These are phyloP conservation scores for Oropetium thomaeum DNA, from an alignment of 176 grass and related monocot genomes.

Conservation along the genomic window DNA sequence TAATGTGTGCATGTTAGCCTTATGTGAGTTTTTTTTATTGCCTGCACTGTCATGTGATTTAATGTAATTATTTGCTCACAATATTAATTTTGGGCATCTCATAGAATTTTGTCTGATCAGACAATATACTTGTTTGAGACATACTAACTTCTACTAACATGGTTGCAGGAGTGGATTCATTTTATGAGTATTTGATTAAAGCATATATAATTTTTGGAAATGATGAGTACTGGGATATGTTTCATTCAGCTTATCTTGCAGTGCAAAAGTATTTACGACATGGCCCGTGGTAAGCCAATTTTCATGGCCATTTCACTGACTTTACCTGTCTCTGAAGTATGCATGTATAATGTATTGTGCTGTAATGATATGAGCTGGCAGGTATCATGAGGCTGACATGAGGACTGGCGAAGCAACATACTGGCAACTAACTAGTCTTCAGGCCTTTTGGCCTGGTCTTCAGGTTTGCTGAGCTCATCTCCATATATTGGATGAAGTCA, in stretches of 20 bases:
- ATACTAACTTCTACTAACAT: constrained; percentile 22
- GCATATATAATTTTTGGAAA: constrained; percentile 93
- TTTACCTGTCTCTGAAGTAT: neutral
- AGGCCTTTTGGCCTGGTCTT: constrained; percentile 99
- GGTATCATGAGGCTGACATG: constrained; percentile 99
- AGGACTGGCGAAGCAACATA: constrained; percentile 91
- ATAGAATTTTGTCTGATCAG: constrained; percentile 1
- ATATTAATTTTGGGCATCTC: neutral
- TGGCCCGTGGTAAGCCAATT: constrained; percentile 67
- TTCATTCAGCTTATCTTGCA: constrained; percentile 87
- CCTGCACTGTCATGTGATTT: neutral
- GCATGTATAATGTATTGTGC: constrained; percentile 23
- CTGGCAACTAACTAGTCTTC: constrained; percentile 98
- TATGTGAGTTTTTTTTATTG: neutral
- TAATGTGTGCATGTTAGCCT: constrained; percentile 2
- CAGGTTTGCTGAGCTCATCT: constrained; percentile 57
- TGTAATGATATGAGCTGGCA: constrained; percentile 14
- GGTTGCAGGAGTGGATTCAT: constrained; percentile 93
- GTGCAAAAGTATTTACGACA: constrained; percentile 95
- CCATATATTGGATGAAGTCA: constrained; percentile 14
- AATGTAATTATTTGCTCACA: constrained; percentile 8
- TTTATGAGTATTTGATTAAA: constrained; percentile 98
- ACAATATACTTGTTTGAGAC: constrained; percentile 15
- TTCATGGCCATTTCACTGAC: neutral
- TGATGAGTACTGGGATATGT: constrained; percentile 95